Percentiles rank a stretch among this genome's conserved stretches.
These are phyloP conservation scores for Escovopsis sp. DNA, from an alignment of 2,329 filamentous ascomycete species.

Conservation along the genomic window DNA sequence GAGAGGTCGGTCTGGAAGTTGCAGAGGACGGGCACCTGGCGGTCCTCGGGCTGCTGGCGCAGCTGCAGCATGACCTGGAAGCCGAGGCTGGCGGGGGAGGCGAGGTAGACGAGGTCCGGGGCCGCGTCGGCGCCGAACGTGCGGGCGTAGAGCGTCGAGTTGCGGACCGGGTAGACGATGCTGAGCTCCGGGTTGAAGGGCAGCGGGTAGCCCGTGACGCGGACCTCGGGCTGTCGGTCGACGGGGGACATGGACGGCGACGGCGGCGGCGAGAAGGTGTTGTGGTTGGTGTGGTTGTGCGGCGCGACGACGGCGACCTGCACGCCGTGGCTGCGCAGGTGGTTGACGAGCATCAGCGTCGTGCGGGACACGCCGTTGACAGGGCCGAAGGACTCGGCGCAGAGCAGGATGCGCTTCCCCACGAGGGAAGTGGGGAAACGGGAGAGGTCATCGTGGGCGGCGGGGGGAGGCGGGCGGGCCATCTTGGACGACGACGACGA, in stretches of 20 bases:
- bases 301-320: conserved; percentile 54
- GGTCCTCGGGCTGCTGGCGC: conserved; percentile 38
- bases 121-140: conserved; percentile 37
- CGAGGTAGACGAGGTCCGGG: conserved; percentile 55
- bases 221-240: conserved; percentile 32
- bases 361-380: conserved; percentile 62
- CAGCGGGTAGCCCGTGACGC: conserved; percentile 48
- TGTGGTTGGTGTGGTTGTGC: conserved; percentile 37
- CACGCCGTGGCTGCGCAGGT: conserved; percentile 48
- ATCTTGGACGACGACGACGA: no score
- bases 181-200: conserved; percentile 60
- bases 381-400: conserved; percentile 57
- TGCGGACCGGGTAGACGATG: conserved; percentile 52
- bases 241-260: conserved; percentile 17
- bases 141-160: conserved; percentile 43
- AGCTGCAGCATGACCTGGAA: conserved; percentile 60
- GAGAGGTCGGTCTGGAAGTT: conserved; percentile 62
- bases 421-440: conserved; percentile 34
- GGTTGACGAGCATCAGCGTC: conserved; percentile 53
- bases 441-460: conserved; percentile 23
- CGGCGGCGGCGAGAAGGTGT: conserved; percentile 35
- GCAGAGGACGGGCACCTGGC: conserved; percentile 45
- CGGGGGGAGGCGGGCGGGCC: conserved; percentile 5
- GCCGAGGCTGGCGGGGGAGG: conserved; percentile 53
- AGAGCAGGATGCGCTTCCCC: conserved; percentile 49